A percentile compares a stretch with the other conserved stretches of the same genome.
Conservation (phyloP, 2,329 filamentous ascomycete genomes). For the Tolypocladium guangdongense region DNA sequence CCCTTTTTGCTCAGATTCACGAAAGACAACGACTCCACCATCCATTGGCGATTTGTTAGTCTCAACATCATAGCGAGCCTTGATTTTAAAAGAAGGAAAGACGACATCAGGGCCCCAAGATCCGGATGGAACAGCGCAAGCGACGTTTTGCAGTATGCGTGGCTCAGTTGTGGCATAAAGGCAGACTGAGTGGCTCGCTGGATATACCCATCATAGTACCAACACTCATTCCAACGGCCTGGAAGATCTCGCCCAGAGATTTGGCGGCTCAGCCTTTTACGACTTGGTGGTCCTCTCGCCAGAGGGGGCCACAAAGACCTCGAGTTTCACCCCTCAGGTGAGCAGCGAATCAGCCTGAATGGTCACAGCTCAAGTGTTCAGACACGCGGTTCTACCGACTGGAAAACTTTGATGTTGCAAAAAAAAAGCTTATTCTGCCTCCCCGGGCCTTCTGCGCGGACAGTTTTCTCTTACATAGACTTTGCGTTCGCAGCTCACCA, state of each 20-base stretch:
- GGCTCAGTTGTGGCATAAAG: not conserved
- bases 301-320: not conserved
- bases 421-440: not conserved
- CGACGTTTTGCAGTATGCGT: not conserved
- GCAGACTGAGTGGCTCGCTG: not conserved
- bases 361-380: not conserved
- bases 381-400: not conserved
- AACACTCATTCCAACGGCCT: not conserved
- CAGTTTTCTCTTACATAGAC: slow-evolving; percentile 1
- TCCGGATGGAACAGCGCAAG: not conserved
- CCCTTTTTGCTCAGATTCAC: not conserved
- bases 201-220: not conserved
- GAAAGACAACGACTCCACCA: not conserved
- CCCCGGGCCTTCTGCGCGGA: not conserved
- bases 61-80: not conserved
- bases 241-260: not conserved
- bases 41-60: not conserved
- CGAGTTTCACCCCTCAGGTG: not conserved
- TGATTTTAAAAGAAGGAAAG: not conserved
- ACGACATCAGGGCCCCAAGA: not conserved
- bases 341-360: not conserved
- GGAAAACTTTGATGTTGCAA: not conserved
- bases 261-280: not conserved
- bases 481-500: not conserved
- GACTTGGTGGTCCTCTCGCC: not conserved